Evolutionary conservation across 345 rosid genomes (phyloP).

Genomic region (Clarkia xantiana): DNA sequence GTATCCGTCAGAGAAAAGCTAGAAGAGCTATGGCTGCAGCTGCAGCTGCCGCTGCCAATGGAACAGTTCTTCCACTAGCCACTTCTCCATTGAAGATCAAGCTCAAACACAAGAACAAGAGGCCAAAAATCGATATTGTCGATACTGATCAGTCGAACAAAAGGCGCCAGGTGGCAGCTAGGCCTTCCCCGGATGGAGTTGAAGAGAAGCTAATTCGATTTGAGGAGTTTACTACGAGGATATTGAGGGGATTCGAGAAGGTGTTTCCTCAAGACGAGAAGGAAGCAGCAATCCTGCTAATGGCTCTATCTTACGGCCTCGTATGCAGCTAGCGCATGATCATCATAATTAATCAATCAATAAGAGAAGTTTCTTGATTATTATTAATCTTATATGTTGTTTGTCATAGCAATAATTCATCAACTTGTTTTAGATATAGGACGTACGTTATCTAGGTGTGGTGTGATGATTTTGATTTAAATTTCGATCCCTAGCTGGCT

Average conservation of each 20-base stretch:
- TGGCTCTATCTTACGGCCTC: constrained; percentile 85
- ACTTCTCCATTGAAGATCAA: constrained; percentile 13
- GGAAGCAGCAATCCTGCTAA: constrained; percentile 90
- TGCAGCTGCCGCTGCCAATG: constrained; percentile 16
- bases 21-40: constrained; percentile 47
- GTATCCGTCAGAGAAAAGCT: constrained; percentile 84
- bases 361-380: no score
- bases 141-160: constrained; percentile 26
- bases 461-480: no score
- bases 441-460: no score
- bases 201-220: constrained; percentile 41
- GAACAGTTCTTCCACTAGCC: constrained; percentile 10
- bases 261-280: constrained; percentile 92
- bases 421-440: no score
- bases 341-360: no score
- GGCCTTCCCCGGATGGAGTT: constrained; percentile 6
- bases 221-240: constrained; percentile 52
- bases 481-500: no score
- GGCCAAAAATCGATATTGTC: constrained; percentile 8
- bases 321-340: constrained; percentile 25
- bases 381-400: no score
- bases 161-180: constrained; percentile 15
- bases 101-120: constrained; percentile 25
- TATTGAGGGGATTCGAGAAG: constrained; percentile 49
- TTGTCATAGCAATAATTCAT: no score